Conservation (phyloP, 2,329 filamentous ascomycete genomes). For the Trichoderma atroviride region DNA sequence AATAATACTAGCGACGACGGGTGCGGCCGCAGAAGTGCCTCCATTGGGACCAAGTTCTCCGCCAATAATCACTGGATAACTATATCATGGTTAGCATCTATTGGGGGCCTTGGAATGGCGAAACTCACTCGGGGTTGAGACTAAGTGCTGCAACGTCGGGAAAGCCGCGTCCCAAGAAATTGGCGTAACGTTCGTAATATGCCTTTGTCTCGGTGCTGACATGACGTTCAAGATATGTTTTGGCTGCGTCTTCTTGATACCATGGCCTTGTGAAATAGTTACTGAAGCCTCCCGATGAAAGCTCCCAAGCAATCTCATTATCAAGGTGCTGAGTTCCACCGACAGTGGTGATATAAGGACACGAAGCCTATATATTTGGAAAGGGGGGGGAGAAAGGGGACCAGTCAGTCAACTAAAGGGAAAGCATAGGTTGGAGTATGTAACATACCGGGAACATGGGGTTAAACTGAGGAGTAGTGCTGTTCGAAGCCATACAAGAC, state of each 20-base stretch:
- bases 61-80: slow-evolving; percentile 31
- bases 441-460: slow-evolving; percentile 33
- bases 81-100: not conserved
- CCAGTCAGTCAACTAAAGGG: not conserved
- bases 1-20: slow-evolving; percentile 52
- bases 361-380: slow-evolving; percentile 37
- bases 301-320: slow-evolving; percentile 46
- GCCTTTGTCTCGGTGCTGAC: slow-evolving; percentile 48
- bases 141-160: slow-evolving; percentile 48
- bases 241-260: slow-evolving; percentile 50
- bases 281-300: slow-evolving; percentile 57
- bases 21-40: slow-evolving; percentile 52
- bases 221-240: slow-evolving; percentile 42
- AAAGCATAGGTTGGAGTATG: not conserved
- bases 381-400: not conserved
- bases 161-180: slow-evolving; percentile 46
- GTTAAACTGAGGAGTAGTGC: slow-evolving; percentile 51
- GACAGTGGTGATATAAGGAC: slow-evolving; percentile 52
- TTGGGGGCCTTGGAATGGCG: slow-evolving; percentile 16
- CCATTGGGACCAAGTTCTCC: slow-evolving; percentile 37
- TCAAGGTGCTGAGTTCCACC: slow-evolving; percentile 50
- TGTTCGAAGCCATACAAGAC: slow-evolving; percentile 35
- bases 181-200: slow-evolving; percentile 43
- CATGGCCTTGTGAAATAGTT: slow-evolving; percentile 50
- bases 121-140: slow-evolving; percentile 60